A percentile compares a stretch with the other conserved stretches of the same genome.
Conservation (phyloP, 495 filamentous ascomycete species). For the Podospora tetraspora region DNA sequence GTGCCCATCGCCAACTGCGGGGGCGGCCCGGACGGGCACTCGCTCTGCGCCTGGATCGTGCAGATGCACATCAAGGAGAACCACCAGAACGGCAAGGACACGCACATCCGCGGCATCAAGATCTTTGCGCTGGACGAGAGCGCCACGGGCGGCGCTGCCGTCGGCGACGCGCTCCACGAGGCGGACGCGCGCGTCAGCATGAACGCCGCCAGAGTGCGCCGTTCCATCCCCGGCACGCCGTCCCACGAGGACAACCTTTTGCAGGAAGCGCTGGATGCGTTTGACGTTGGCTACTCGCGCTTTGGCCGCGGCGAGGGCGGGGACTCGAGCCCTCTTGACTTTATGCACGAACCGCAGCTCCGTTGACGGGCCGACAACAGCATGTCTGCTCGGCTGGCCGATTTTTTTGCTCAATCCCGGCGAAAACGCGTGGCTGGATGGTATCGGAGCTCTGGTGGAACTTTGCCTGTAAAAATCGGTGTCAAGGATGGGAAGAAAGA, state of each 20-base stretch:
- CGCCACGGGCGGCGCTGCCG: slow-evolving; percentile 13
- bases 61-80: slow-evolving; percentile 89
- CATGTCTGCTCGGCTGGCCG: background rate
- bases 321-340: slow-evolving; percentile 33
- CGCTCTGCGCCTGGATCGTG: slow-evolving; percentile 77
- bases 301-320: slow-evolving; percentile 26
- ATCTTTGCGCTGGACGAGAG: slow-evolving; percentile 71
- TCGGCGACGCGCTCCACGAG: slow-evolving; percentile 7
- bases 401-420: background rate
- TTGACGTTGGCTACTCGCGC: slow-evolving; percentile 10
- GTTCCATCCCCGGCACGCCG: slow-evolving; percentile 9
- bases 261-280: slow-evolving; percentile 25
- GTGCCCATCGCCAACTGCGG: slow-evolving; percentile 67
- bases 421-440: background rate
- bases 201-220: slow-evolving; percentile 13
- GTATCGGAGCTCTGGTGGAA: background rate
- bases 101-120: slow-evolving; percentile 89
- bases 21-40: slow-evolving; percentile 57
- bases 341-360: slow-evolving; percentile 44
- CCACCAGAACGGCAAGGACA: slow-evolving; percentile 98
- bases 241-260: slow-evolving; percentile 30
- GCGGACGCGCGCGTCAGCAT: slow-evolving; percentile 24
- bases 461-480: background rate
- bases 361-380: slow-evolving; percentile 25
- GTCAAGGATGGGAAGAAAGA: background rate